Base-by-base conservation (phyloP, 208 protist genomes). In the Trypanosoma caninum region DNA sequence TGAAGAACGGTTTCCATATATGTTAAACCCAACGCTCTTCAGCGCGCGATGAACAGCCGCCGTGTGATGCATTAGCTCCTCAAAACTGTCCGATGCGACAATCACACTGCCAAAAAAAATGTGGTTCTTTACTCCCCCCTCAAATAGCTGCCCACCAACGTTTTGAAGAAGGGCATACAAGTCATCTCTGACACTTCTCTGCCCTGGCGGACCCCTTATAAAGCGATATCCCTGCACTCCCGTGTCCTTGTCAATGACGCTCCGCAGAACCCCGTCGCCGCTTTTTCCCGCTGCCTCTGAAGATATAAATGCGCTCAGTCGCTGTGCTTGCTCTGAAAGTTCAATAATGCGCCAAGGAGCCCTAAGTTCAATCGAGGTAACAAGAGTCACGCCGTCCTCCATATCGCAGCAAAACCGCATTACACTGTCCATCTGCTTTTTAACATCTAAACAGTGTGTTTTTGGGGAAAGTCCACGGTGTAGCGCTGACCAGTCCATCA, bases 401-500 rank as follows among this genome's bases (percentile, higher is more conserved):
- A 35, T 3, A 13, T 2, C 16, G 18, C 11, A 59, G 14, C 28
- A 46, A 48, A 57, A 67, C 25, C 50, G 41, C 53, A 59, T 57
- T 5, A 67, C 3, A 7, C 59, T 44, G 25, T n/a, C 34, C 31
- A 59, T 16, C 13, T 28, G 25, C 31, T 6, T 28, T 7, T 7
- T 7, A 16, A 44, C 1, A 4, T 55, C 28, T 9, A 33, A 9
- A 22, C 52, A 65, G 35, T 4, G 23, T 51, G 35, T 20, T 7
- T 35, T 33, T 37, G 20, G 34, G 27, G 33, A 45, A 33, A 89
- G 62, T 1, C 77, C 63, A 35, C 74, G 62, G 61, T 89, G 82
- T 22, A 89, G 74, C 14, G 45, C 48, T 3, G 72, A 67, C 82
- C 82, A 89, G 50, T 89, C 79, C 48, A 85, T 83, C 20, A 65